Base-by-base conservation (phyloP, 164 flowering plant species). In the Dillenia suffruticosa region DNA sequence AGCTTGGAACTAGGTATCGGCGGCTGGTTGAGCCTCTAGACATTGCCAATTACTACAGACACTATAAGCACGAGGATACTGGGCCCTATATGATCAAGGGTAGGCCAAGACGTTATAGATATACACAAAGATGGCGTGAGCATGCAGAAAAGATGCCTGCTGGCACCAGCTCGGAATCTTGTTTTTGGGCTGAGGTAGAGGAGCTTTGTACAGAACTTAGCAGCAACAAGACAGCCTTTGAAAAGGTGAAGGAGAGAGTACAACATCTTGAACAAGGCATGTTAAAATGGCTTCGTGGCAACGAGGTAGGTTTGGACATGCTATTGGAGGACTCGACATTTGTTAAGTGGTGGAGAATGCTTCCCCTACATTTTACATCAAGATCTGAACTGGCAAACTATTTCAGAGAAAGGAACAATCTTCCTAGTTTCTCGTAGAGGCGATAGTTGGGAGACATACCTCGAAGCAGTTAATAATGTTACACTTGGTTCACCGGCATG, bases 31-130 rank as follows among this genome's bases (percentile, higher is more conserved):
- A 92, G 71, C 96, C 95, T 17, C 67, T 92, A 48, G 98, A 92
- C 64, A 88, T 92, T 2, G 96, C 96, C 49, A 92, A 92, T 69
- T 92, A 84, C 71, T 87, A 92, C 48, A 65, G 98, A 16, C 95
- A 92, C 64, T 64, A 54, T 17, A 80, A 72, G 81, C 76, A 83
- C 46, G 84, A 84, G 32, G 92, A 84, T 67, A 79, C 87, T 2
- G 91, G 90, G 12, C 70, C 90, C 9, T 92, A 92, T 67, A 43
- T 81, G 84, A 15, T 1, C 1, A 74, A 65, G 49, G 89, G 79
- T n/a, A 78, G 96, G 74, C 96, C 96, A 1, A 76, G 32, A 58
- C 84, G 96, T n/a, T 92, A 87, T 54, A 79, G 62, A 67, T 84
- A 54, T 68, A 69, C 84, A 0, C 93, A 89, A 65, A 78, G 67